Conservation (phyloP, 1,139 yeast species). For the Yamadazyma sp. region DNA sequence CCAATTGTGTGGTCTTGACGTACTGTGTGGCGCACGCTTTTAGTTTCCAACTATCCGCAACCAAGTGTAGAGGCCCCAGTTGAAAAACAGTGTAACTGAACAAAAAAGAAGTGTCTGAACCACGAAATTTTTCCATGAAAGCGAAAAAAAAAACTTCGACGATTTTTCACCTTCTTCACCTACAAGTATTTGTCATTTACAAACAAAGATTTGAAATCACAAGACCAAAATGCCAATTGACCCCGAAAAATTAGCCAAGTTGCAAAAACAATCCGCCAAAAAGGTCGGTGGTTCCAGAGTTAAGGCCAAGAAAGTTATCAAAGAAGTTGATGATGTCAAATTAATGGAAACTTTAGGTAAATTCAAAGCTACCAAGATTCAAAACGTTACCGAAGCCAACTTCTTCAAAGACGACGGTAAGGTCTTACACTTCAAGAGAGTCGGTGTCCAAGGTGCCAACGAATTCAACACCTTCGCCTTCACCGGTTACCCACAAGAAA, state of each 20-base stretch:
- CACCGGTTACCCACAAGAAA: slow-evolving; percentile 94
- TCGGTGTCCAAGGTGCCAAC: slow-evolving; percentile 91
- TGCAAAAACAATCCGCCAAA: slow-evolving; percentile 70
- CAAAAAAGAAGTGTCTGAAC: slow-evolving; percentile 1
- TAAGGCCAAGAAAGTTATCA: slow-evolving; percentile 68
- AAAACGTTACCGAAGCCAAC: slow-evolving; percentile 94
- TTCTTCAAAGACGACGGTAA: slow-evolving; percentile 96
- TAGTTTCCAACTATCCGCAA: too few relatives aligned
- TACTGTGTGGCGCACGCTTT: too few relatives aligned
- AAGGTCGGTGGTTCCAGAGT: slow-evolving; percentile 91
- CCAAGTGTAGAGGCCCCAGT: too few relatives aligned
- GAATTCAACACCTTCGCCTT: slow-evolving; percentile 91
- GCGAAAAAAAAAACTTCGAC: slow-evolving; percentile 20
- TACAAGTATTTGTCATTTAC: slow-evolving; percentile 1
- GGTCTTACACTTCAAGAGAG: slow-evolving; percentile 93
- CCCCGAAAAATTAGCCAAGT: slow-evolving; percentile 84
- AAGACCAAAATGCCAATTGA: slow-evolving; percentile 68
- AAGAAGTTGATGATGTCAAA: slow-evolving; percentile 85
- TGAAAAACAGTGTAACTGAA: too few relatives aligned
- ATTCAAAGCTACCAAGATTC: slow-evolving; percentile 85
- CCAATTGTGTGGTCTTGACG: too few relatives aligned
- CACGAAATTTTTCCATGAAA: slow-evolving; percentile 6
- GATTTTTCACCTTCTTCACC: slow-evolving; percentile 14
- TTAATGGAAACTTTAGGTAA: slow-evolving; percentile 88
- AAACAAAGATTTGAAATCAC: neutral